Conservation (phyloP, 2,329 filamentous ascomycete genomes). For the Aspergillus unguis region DNA sequence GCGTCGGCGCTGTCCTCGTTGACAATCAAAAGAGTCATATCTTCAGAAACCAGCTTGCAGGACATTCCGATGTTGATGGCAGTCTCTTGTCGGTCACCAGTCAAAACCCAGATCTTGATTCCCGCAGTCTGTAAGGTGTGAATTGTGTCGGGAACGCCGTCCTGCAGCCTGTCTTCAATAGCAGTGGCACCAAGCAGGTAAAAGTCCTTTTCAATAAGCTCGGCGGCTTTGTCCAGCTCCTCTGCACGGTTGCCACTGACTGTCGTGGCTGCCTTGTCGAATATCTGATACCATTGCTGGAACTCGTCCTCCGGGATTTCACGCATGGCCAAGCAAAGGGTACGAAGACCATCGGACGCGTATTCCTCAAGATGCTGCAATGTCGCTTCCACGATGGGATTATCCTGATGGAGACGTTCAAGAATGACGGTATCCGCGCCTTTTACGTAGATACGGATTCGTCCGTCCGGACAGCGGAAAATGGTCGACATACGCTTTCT, state of each 20-base stretch:
- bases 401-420: constrained; percentile 78
- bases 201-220: constrained; percentile 90
- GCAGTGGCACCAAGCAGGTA: constrained; percentile 90
- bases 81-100: constrained; percentile 95
- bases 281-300: constrained; percentile 80
- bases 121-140: constrained; percentile 94
- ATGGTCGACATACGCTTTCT: constrained; percentile 98
- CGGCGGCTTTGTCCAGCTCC: constrained; percentile 93
- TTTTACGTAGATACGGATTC: constrained; percentile 90
- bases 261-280: constrained; percentile 82
- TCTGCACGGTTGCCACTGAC: constrained; percentile 89
- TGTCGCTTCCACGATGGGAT: constrained; percentile 84
- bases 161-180: constrained; percentile 94
- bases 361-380: constrained; percentile 97
- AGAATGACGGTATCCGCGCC: constrained; percentile 97
- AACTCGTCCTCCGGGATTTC: constrained; percentile 89
- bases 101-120: constrained; percentile 98
- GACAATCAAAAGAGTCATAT: constrained; percentile 95
- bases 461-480: constrained; percentile 93
- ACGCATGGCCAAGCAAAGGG: constrained; percentile 89
- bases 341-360: constrained; percentile 90
- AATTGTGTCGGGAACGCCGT: constrained; percentile 96
- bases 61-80: constrained; percentile 99
- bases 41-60: constrained; percentile 95
- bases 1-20: constrained; percentile 80